A percentile compares a stretch with the other conserved stretches of the same genome.
Conservation (phyloP, 2,329 filamentous ascomycete species). For the Fusarium gaditjirri region DNA sequence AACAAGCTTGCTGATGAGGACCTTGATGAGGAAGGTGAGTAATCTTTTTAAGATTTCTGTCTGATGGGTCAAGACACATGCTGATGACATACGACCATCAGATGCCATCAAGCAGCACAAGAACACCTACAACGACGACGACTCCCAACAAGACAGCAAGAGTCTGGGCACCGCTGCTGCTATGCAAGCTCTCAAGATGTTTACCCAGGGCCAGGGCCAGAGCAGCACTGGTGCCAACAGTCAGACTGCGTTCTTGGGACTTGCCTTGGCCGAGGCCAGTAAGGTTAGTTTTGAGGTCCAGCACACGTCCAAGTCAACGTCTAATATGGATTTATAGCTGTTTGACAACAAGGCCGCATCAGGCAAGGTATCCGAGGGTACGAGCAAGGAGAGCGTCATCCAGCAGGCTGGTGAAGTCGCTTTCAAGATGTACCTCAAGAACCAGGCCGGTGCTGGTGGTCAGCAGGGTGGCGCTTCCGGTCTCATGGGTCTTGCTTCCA, state of each 20-base stretch:
- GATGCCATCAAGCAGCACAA: conserved; percentile 81
- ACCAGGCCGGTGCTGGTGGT: conserved; percentile 60
- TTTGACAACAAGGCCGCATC: conserved; percentile 68
- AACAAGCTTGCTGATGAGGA: conserved; percentile 59
- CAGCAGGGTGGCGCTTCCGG: conserved; percentile 51
- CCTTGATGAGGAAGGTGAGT: conserved; percentile 60
- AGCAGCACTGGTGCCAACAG: conserved; percentile 57
- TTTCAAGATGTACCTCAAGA: conserved; percentile 91
- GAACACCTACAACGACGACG: conserved; percentile 71
- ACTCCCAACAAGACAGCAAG: conserved; percentile 58
- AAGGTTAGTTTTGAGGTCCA: conserved; percentile 62
- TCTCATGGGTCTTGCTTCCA: conserved; percentile 58
- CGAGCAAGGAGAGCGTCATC: conserved; percentile 83
- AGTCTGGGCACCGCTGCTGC: conserved; percentile 78
- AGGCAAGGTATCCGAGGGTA: conserved; percentile 64
- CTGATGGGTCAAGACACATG: background rate
- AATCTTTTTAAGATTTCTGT: too few relatives aligned
- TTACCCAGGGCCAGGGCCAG: conserved; percentile 66
- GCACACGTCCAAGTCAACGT: background rate
- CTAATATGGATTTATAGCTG: conserved; percentile 55
- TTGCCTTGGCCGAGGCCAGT: conserved; percentile 89
- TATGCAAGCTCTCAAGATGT: conserved; percentile 84
- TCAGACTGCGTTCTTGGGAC: conserved; percentile 82
- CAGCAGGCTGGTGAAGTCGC: conserved; percentile 86
- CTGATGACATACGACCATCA: conserved; percentile 36